Base-by-base conservation (phyloP, 2,329 filamentous ascomycete genomes). In the Hansfordia pulvinata region DNA sequence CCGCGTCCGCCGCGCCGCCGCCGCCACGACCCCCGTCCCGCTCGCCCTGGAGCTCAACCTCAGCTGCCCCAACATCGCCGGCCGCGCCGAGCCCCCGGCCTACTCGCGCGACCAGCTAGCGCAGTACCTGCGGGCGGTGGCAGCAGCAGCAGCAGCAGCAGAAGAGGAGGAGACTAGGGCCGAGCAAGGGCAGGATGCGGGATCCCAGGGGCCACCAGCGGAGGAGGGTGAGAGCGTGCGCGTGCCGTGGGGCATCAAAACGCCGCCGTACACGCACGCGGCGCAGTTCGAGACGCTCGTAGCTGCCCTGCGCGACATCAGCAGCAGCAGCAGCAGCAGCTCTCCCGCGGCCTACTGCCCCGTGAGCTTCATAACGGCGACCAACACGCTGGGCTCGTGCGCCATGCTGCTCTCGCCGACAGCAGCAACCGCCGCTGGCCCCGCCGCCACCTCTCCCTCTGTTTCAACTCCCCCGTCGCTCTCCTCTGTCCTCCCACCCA, bases 11-110 rank as follows among this genome's bases (percentile, higher is more conserved):
- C n/a, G n/a, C n/a, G n/a, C n/a, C n/a, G n/a, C n/a, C n/a, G n/a
- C n/a, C n/a, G n/a, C n/a, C n/a, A n/a, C n/a, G n/a, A 31, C 61
- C n/a, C 37, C 42, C 2, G 35, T 71, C 36, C 58, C 60, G 2
- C 54, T 82, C 1, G 73, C 72, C 11, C 69, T 85, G 58, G 81
- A 88, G 49, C 59, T 86, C 40, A 88, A 88, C 43, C 65, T 86
- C 17, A 78, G 70, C 17, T 86, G 81, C 38, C 81, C 81, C 0
- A 86, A 88, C 41, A 85, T 86, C 26, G 60, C 65, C 0, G 54
- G 56, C 11, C 64, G 65, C 24, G 73, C 79, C 1, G n/a, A n/a
- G n/a, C 81, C 81, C 1, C 78, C 80, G 5, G 80, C 80, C 0
- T 86, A 85, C 44, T 61, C 67, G 6, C 48, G 56, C 0, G 35